phyloP scores from a whole-genome alignment of 2,329 filamentous ascomycete genomes.

The Iodosphaeria phyllophila region DNA sequence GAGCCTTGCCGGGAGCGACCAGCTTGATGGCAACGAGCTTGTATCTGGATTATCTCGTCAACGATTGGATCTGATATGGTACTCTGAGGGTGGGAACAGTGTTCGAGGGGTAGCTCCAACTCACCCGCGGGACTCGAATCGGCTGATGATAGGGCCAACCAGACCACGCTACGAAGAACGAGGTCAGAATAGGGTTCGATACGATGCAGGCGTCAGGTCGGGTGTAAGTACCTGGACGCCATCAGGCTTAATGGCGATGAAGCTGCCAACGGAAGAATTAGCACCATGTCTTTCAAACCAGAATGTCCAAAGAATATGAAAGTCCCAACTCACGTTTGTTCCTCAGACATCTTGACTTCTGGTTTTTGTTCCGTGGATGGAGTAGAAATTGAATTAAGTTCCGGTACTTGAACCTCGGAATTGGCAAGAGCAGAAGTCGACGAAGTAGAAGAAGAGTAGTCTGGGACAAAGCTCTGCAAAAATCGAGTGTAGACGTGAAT shows the following conservation, averaged over 20 bases:
- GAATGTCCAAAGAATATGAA: constrained; percentile 4
- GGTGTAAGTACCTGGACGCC: constrained; percentile 86
- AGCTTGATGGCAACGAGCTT: constrained; percentile 99
- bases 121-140: constrained; percentile 92
- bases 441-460: neutral
- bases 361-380: constrained; percentile 9
- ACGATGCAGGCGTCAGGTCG: too few species aligned
- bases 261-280: constrained; percentile 42
- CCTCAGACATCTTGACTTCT: constrained; percentile 44
- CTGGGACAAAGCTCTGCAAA: constrained; percentile 1
- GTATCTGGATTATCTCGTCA: too few species aligned
- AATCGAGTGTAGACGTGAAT: neutral
- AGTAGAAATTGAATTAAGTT: constrained; percentile 10
- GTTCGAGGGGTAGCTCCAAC: constrained; percentile 12
- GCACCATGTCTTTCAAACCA: constrained; percentile 8
- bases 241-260: constrained; percentile 99
- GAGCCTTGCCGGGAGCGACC: constrained; percentile 68
- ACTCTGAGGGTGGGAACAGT: neutral
- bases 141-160: constrained; percentile 89
- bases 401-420: too few species aligned
- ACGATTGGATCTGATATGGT: too few species aligned
- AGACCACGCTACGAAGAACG: constrained; percentile 64
- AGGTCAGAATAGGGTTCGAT: too few species aligned
- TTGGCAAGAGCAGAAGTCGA: too few species aligned
- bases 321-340: constrained; percentile 58